These are phyloP conservation scores for Boletus sp. DNA, from an alignment of 768 basidiomycete genomes.

Conservation along the genomic window DNA sequence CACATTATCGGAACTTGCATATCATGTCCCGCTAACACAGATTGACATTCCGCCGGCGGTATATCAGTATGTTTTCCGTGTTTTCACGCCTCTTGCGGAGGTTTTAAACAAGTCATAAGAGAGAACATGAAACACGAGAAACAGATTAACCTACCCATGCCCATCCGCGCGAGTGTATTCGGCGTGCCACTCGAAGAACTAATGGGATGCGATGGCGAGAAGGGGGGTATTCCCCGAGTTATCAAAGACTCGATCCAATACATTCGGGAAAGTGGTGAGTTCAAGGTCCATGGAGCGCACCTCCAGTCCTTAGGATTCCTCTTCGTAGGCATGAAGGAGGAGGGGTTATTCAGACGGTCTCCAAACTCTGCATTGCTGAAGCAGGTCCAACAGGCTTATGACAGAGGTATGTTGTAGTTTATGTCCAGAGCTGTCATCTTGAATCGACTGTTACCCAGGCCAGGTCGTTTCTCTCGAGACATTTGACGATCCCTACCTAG, in stretches of 20 bases:
- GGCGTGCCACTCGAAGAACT: conserved; percentile 78
- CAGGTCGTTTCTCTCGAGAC: conserved; percentile 75
- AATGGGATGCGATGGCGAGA: conserved; percentile 83
- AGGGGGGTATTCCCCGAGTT: conserved; percentile 76
- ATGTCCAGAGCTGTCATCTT: background rate
- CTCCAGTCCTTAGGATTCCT: background rate
- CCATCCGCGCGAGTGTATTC: conserved; percentile 62
- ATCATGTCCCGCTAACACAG: conserved; percentile 77
- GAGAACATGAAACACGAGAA: conserved; percentile 77
- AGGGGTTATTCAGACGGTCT: conserved; percentile 82
- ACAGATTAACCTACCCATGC: conserved; percentile 63
- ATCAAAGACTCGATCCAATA: conserved; percentile 73
- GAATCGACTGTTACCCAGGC: conserved; percentile 37
- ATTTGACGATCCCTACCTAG: conserved; percentile 75
- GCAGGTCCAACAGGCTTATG: conserved; percentile 80
- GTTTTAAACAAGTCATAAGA: conserved; percentile 36
- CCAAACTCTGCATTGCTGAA: conserved; percentile 65
- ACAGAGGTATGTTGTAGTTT: conserved; percentile 51
- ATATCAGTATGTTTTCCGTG: conserved; percentile 59
- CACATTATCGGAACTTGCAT: conserved; percentile 75
- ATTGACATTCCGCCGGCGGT: conserved; percentile 82
- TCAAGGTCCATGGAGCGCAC: background rate
- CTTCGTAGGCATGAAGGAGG: conserved; percentile 53
- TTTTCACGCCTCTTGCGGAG: background rate
- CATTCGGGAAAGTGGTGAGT: conserved; percentile 53